These are phyloP conservation scores for Hamigera avellanea DNA, from an alignment of 495 filamentous ascomycete species.

Conservation along the genomic window DNA sequence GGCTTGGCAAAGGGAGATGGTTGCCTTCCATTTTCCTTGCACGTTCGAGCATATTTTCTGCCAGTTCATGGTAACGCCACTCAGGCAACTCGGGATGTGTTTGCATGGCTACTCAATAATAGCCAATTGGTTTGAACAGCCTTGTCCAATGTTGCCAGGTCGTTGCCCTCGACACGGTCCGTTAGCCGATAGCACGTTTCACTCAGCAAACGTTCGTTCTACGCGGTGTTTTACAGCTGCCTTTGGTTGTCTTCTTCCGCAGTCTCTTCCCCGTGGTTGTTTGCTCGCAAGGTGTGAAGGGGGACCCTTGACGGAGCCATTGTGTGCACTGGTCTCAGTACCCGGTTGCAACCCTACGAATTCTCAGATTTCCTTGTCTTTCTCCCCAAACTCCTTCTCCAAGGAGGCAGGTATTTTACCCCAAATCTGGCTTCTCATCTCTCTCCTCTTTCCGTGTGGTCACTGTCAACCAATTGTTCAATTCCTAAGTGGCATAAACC, in stretches of 20 bases:
- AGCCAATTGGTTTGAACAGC: conserved; percentile 12
- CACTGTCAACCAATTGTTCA: conserved; percentile 15
- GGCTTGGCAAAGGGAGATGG: background rate
- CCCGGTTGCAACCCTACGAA: conserved; percentile 17
- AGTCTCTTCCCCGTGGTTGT: too few relatives aligned
- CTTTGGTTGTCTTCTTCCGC: too few relatives aligned
- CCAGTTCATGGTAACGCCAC: conserved; percentile 3
- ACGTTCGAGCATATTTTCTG: conserved; percentile 5
- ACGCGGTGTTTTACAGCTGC: too few relatives aligned
- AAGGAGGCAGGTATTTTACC: conserved; percentile 11
- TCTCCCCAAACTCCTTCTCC: conserved; percentile 9
- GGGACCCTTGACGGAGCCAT: background rate
- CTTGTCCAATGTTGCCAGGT: conserved; percentile 7
- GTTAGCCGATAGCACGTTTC: conserved; percentile 6
- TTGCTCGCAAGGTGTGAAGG: too few relatives aligned
- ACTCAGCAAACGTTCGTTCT: too few relatives aligned
- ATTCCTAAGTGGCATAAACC: conserved; percentile 13
- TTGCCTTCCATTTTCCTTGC: too few relatives aligned
- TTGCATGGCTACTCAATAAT: conserved; percentile 9
- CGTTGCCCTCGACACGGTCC: conserved; percentile 6
- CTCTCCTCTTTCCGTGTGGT: conserved; percentile 15
- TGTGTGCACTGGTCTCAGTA: conserved; percentile 10
- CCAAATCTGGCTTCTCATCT: conserved; percentile 4
- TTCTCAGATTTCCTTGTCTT: conserved; percentile 2
- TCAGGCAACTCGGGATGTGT: conserved; percentile 1